Evolutionary conservation across 306 rosid genomes (phyloP).

Genomic region (Vigna radiata): DNA sequence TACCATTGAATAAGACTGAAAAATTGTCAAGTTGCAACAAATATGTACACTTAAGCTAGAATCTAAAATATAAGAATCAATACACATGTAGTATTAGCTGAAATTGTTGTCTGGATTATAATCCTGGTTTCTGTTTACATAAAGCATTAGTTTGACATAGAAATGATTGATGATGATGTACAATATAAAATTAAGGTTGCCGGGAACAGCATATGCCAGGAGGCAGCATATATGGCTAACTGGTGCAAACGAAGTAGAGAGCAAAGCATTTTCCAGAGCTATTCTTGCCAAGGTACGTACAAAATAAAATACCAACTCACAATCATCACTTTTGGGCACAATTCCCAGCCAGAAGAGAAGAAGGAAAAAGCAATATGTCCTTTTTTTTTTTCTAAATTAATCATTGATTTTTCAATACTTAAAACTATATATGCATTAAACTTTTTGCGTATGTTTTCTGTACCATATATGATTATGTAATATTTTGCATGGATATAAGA

Average conservation of each 20-base stretch:
- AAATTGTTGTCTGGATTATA: background rate
- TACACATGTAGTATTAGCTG: background rate
- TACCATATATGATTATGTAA: background rate
- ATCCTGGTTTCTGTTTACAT: background rate
- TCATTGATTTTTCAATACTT: background rate
- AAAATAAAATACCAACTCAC: too few species aligned
- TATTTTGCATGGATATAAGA: background rate
- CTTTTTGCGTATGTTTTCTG: background rate
- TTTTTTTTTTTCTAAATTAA: background rate
- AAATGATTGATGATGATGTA: background rate
- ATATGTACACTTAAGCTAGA: background rate
- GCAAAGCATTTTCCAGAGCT: conserved; percentile 69
- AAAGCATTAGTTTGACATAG: background rate
- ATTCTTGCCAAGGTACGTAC: conserved; percentile 71
- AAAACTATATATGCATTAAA: background rate
- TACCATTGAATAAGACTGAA: background rate
- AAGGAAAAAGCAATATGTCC: background rate
- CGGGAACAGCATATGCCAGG: conserved; percentile 69
- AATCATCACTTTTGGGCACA: background rate
- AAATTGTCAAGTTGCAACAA: background rate
- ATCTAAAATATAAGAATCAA: background rate
- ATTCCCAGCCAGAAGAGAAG: background rate
- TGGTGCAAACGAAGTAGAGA: conserved; percentile 67
- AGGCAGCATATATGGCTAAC: conserved; percentile 73
- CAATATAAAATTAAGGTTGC: conserved; percentile 47